Evolutionary conservation across 225 moss, liverwort and hornwort genomes (phyloP).

Genomic region (Thuidium tamariscinum): DNA sequence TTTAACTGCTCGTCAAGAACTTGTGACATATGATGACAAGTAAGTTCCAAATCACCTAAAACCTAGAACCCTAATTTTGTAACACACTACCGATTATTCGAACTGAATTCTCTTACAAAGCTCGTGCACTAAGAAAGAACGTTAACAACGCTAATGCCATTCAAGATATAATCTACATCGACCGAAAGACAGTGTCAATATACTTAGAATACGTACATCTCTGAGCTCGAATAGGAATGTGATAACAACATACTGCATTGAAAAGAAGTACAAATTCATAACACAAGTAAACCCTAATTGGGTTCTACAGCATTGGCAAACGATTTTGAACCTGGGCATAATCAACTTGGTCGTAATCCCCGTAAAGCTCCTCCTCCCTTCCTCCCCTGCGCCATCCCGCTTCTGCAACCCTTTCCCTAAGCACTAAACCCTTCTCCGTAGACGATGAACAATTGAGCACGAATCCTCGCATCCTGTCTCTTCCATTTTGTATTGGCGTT

Average conservation of each 20-base stretch:
- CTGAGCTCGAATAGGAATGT: neutral
- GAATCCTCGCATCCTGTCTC: neutral
- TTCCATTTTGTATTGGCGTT: neutral
- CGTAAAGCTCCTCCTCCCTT: conserved; percentile 48
- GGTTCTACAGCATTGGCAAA: neutral
- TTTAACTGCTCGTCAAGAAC: neutral
- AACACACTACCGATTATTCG: neutral
- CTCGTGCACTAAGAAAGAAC: neutral
- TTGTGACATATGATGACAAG: neutral
- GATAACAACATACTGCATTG: neutral
- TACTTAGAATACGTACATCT: neutral
- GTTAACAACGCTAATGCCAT: neutral
- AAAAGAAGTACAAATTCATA: neutral
- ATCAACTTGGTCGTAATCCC: conserved; percentile 46
- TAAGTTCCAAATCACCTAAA: neutral
- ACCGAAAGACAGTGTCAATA: neutral
- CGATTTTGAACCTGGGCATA: conserved; percentile 57
- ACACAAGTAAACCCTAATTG: neutral
- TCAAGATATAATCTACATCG: neutral
- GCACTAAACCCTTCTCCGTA: neutral
- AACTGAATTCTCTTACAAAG: neutral
- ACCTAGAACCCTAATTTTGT: neutral
- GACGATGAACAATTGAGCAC: neutral
- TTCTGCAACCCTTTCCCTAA: neutral
- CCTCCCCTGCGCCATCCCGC: neutral